Conservation (phyloP, 352 stramenopile genomes). For the Labyrinthula sp. region DNA sequence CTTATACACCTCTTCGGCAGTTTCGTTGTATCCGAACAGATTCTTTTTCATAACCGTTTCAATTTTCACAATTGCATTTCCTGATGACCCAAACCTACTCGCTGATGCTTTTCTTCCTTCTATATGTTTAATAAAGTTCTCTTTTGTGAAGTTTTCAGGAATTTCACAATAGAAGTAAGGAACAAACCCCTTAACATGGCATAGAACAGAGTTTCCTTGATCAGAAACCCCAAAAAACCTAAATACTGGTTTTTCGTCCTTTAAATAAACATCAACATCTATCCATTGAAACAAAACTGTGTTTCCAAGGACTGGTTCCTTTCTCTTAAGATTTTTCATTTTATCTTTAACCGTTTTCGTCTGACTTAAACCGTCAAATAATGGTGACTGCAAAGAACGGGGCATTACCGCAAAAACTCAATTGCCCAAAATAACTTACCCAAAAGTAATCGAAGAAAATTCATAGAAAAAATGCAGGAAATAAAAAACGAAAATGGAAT, state of each 20-base stretch:
- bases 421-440: no score
- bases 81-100: slow-evolving; percentile 7
- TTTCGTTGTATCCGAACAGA: slow-evolving; percentile 48
- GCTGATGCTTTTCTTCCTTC: slow-evolving; percentile 31
- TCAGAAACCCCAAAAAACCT: slow-evolving; percentile 84
- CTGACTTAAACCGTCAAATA: slow-evolving; percentile 22
- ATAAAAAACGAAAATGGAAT: no score
- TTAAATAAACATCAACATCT: slow-evolving; percentile 34
- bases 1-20: slow-evolving; percentile 35
- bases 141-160: slow-evolving; percentile 12
- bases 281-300: slow-evolving; percentile 1
- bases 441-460: no score
- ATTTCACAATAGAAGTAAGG: slow-evolving; percentile 80
- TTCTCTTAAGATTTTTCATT: background rate
- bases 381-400: no score
- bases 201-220: slow-evolving; percentile 74
- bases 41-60: slow-evolving; percentile 38
- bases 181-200: slow-evolving; percentile 89
- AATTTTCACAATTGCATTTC: slow-evolving; percentile 35
- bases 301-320: slow-evolving; percentile 6
- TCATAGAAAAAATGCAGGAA: no score
- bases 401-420: no score
- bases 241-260: slow-evolving; percentile 64
- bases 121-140: slow-evolving; percentile 44
- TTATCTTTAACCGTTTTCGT: slow-evolving; percentile 22